Base-by-base conservation (phyloP, 108 stramenopile genomes). In the Discostella stelligeroides region DNA sequence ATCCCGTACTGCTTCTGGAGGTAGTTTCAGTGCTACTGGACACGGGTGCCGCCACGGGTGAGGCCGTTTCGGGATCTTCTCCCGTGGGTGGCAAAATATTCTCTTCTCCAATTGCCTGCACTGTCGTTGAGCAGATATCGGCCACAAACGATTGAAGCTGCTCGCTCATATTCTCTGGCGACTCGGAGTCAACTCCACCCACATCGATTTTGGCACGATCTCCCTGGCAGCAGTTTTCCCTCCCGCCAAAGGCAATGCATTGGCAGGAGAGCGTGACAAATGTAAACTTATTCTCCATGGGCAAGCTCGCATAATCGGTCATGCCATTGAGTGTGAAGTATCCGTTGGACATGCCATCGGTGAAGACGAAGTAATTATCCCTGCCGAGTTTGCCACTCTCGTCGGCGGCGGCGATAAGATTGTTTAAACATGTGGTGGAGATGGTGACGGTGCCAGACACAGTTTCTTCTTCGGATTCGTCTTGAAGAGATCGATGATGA, bases 281-380 rank as follows among this genome's bases (percentile, higher is more conserved):
- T 17, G 46, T 20, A 45, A 47, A 63, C 29, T 63, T 63, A 30
- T 47, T 47, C 27, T 23, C n/a, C 45, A 63, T 63, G 63, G 63
- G 63, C 15, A 63, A 30, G 28, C 13, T 2, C 28, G 12, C 1
- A 45, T 63, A 63, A 25, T 37, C 25, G 13, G 12, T 47, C 45
- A 34, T 49, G 63, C 24, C 30, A 20, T 49, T 45, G 15, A 15
- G 2, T 27, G 45, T 18, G 46, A 48, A 63, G 47, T 63, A 63
- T 6, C 63, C 63, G 46, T 63, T 63, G 63, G 63, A 63, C 46
- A 63, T 47, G 63, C 45, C 63, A 20, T 63, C 63, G 47, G 28
- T 47, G 46, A 48, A 63, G 46, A 37, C 43, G 47, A 17, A 49
- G 46, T 18, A 63, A 25, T 25, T 24, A 11, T 45, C 30, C 2